A percentile compares a stretch with the other conserved stretches of the same genome.
Evolutionary conservation across 2,329 filamentous ascomycete species (phyloP).

Genomic region (Pyricularia pennisetigena): DNA sequence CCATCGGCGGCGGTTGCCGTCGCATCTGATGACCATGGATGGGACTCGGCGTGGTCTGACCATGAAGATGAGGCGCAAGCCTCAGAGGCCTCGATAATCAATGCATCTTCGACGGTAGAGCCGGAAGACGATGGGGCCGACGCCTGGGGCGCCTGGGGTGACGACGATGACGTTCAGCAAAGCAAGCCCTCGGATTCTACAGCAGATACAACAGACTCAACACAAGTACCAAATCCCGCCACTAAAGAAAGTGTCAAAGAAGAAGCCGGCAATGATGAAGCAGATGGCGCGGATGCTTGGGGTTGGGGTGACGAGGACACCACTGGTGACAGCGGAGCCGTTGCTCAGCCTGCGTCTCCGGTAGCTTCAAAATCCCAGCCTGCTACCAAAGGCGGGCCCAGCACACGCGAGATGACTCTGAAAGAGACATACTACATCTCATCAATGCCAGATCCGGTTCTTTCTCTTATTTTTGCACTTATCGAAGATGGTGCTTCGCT

Average conservation of each 20-base stretch:
- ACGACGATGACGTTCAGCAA: conserved; percentile 18
- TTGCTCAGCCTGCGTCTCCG: conserved; percentile 14
- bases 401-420: conserved; percentile 60
- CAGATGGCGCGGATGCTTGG: conserved; percentile 60
- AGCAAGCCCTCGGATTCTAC: conserved; percentile 15
- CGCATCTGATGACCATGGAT: conserved; percentile 44
- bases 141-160: conserved; percentile 23
- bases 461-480: conserved; percentile 52
- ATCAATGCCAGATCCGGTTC: conserved; percentile 70
- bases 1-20: conserved; percentile 28
- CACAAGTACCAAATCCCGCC: conserved; percentile 10
- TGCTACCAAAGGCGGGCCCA: conserved; percentile 6
- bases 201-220: conserved; percentile 8
- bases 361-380: conserved; percentile 6
- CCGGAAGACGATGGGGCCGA: conserved; percentile 25
- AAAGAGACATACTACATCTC: conserved; percentile 85
- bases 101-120: conserved; percentile 10
- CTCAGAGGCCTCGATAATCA: neutral
- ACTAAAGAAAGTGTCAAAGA: conserved; percentile 9
- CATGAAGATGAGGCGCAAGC: conserved; percentile 43
- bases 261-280: conserved; percentile 35
- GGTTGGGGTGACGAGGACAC: conserved; percentile 70
- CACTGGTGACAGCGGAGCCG: conserved; percentile 11
- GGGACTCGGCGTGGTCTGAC: conserved; percentile 74
- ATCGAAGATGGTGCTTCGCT: conserved; percentile 53